phyloP scores from a whole-genome alignment of 2,329 filamentous ascomycete genomes.

The Colletotrichum lini region DNA sequence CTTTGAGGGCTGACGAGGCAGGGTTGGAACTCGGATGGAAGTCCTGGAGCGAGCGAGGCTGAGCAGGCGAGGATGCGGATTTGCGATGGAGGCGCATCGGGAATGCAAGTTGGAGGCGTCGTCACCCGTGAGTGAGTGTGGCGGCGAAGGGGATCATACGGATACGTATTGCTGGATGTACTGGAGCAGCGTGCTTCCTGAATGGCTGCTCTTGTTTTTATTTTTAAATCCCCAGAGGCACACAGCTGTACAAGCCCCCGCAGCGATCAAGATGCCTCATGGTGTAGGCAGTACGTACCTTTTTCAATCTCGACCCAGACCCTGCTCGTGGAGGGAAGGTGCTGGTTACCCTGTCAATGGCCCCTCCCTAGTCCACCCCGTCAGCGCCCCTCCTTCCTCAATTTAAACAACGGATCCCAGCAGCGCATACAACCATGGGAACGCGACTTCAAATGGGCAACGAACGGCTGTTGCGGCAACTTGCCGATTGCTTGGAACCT shows the following conservation, averaged over 20 bases:
- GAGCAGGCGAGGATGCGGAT: slow-evolving; percentile 18
- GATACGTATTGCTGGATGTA: not conserved
- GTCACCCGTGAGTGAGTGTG: slow-evolving; percentile 36
- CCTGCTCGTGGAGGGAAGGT: slow-evolving; percentile 22
- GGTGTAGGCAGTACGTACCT: not conserved
- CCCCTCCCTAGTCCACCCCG: not conserved
- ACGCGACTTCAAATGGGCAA: slow-evolving; percentile 38
- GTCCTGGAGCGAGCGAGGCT: slow-evolving; percentile 35
- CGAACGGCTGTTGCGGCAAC: slow-evolving; percentile 37
- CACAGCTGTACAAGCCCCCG: slow-evolving; percentile 24
- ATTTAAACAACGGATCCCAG: slow-evolving; percentile 35
- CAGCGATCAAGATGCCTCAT: slow-evolving; percentile 10
- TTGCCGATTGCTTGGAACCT: slow-evolving; percentile 38
- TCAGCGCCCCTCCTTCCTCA: slow-evolving; percentile 4
- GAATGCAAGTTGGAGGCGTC: slow-evolving; percentile 28
- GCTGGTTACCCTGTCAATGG: slow-evolving; percentile 41
- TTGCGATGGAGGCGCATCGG: slow-evolving; percentile 5
- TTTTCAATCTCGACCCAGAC: not conserved
- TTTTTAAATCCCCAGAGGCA: slow-evolving; percentile 36
- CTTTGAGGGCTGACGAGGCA: not conserved
- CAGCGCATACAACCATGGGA: slow-evolving; percentile 38
- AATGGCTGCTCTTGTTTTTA: slow-evolving; percentile 3
- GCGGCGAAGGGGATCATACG: slow-evolving; percentile 9
- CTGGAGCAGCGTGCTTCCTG: not conserved
- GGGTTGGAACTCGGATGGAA: not conserved